Percentiles rank a stretch among this genome's conserved stretches.
Evolutionary conservation across 257 asterid genomes (phyloP).

Genomic region (Ligustrum vulgare): DNA sequence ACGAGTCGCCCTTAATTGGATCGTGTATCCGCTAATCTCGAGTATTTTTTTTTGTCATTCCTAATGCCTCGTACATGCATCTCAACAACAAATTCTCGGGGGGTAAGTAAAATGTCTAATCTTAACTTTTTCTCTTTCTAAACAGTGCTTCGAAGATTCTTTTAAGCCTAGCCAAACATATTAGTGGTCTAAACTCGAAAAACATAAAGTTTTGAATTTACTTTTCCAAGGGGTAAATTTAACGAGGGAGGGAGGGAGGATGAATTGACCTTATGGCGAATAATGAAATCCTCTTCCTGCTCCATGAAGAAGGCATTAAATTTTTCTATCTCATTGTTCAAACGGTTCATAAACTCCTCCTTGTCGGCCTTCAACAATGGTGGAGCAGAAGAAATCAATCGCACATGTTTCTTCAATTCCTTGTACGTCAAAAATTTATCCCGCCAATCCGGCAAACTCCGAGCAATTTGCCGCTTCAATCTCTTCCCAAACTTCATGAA

Average conservation of each 20-base stretch:
- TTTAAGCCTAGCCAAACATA: no score
- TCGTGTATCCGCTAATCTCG: no score
- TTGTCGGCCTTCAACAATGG: no score
- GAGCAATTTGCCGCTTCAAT: conserved; percentile 72
- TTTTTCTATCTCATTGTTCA: conserved; percentile 85
- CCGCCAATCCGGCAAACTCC: conserved; percentile 78
- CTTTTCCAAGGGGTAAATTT: background rate
- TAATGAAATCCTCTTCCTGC: conserved; percentile 89
- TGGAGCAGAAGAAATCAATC: conserved; percentile 47
- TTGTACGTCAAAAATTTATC: conserved; percentile 79
- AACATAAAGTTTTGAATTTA: no score
- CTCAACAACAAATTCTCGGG: no score
- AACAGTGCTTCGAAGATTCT: no score
- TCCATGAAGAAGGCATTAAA: conserved; percentile 88
- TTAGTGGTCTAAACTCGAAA: no score
- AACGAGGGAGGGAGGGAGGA: background rate
- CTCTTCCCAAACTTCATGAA: conserved; percentile 92
- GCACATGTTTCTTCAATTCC: conserved; percentile 71
- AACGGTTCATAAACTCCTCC: conserved; percentile 51
- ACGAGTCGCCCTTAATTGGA: no score
- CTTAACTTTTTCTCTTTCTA: no score
- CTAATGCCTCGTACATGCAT: no score
- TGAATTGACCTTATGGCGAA: conserved; percentile 67
- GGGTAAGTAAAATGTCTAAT: no score
- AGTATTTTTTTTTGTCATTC: no score